Base-by-base conservation (phyloP, 352 stramenopile species). In the Pythium biforme region DNA sequence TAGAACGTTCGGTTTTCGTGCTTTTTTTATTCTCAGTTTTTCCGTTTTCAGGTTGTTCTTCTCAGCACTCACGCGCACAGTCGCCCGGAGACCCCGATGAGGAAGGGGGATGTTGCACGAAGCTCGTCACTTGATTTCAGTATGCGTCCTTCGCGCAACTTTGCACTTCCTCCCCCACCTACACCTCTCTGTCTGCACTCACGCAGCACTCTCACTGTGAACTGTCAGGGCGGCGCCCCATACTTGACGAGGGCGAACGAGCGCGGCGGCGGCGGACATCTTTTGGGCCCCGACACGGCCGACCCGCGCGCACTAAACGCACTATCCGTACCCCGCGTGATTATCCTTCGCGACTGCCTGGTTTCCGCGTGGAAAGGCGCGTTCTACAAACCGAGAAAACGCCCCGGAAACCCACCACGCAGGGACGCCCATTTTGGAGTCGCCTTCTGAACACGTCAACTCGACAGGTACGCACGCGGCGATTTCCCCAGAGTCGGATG, bases 101-200 rank as follows among this genome's bases (percentile, higher is more conserved):
- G 34, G 57, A 29, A 31, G 37, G 51, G 33, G 56, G 10, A 20
- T 56, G 63, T 65, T 70, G 55, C 55, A 47, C 51, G 47, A 71
- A 71, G 57, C 26, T 15, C 52, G 26, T 48, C n/a, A 64, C 64
- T 71, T 59, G 57, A 20, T 51, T 53, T 71, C 59, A 66, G 56
- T 71, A 71, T 71, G 31, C 17, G 54, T 7, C n/a, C 31, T 63
- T 64, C 10, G 58, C 33, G 64, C 64, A 71, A 71, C 64, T 40
- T 54, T 66, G 15, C 46, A 37, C 52, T 63, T 65, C 55, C 63
- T 59, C 56, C 48, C 56, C 54, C 51, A 53, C 27, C 55, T 41
- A 60, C 48, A 56, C 45, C 55, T 62, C 55, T 62, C 51, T 9
- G 29, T 4, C 4, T n/a, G 29, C 31, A 34, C 48, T 47, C 56